Percentiles rank a stretch among this genome's conserved stretches.
Conservation (phyloP, 192 early-diverging fungal genomes). For the Linnemannia exigua region DNA sequence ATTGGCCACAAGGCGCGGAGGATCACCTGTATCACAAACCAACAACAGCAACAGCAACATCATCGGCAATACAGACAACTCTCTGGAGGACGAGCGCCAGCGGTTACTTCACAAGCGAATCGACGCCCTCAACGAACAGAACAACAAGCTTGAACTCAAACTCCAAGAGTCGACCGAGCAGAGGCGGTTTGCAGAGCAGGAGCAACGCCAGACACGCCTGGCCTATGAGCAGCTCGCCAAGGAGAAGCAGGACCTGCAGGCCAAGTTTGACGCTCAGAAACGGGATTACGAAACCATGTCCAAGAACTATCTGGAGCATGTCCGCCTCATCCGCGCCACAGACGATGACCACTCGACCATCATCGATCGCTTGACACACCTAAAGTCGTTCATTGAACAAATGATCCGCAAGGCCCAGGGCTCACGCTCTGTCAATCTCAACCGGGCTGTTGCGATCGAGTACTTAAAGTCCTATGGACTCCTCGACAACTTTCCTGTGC, state of each 20-base stretch:
- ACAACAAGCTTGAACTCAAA: slow-evolving; percentile 12
- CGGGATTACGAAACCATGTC: slow-evolving; percentile 53
- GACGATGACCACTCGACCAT: slow-evolving; percentile 55
- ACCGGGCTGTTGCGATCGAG: slow-evolving; percentile 32
- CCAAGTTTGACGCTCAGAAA: slow-evolving; percentile 26
- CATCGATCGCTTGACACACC: slow-evolving; percentile 26
- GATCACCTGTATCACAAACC: slow-evolving; percentile 28
- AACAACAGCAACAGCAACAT: background rate
- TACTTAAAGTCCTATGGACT: slow-evolving; percentile 25
- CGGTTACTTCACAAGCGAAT: slow-evolving; percentile 24
- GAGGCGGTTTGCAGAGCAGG: background rate
- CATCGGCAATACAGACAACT: too few species aligned
- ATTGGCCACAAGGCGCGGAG: slow-evolving; percentile 15
- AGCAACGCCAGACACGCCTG: background rate
- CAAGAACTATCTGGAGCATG: slow-evolving; percentile 52
- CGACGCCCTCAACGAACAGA: slow-evolving; percentile 27
- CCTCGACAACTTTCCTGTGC: slow-evolving; percentile 21
- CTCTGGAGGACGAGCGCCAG: background rate
- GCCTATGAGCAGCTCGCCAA: slow-evolving; percentile 18
- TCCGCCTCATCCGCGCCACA: slow-evolving; percentile 43
- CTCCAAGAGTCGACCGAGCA: slow-evolving; percentile 12
- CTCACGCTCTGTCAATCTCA: slow-evolving; percentile 27
- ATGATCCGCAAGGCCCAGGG: slow-evolving; percentile 47
- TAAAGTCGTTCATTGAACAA: slow-evolving; percentile 43
- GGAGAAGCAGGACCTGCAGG: slow-evolving; percentile 24